Percentiles rank a stretch among this genome's conserved stretches.
These are phyloP conservation scores for Murraya koenigii DNA, from an alignment of 345 rosid genomes.

Conservation along the genomic window DNA sequence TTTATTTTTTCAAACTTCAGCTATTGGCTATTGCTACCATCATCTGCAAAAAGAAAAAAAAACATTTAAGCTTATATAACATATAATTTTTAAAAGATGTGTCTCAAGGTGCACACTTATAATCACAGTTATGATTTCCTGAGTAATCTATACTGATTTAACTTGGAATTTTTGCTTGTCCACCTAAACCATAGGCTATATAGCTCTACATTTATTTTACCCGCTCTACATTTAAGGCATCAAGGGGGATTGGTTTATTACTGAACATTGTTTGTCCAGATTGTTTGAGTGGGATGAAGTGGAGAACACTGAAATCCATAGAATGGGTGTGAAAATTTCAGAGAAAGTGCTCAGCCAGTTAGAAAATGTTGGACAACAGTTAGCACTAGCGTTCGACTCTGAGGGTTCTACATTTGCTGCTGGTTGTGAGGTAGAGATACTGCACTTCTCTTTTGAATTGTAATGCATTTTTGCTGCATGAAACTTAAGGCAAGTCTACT, in stretches of 20 bases:
- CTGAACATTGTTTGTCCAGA: slow-evolving; percentile 38
- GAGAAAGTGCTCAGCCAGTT: slow-evolving; percentile 54
- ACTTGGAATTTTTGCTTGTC: neutral
- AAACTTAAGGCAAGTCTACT: neutral
- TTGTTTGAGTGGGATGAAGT: slow-evolving; percentile 64
- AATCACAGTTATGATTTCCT: neutral
- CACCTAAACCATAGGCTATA: neutral
- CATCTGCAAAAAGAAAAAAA: neutral
- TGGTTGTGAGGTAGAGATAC: slow-evolving; percentile 77
- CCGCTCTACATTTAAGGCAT: neutral
- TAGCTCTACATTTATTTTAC: neutral
- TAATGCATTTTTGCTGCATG: slow-evolving; percentile 4
- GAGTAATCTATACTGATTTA: neutral
- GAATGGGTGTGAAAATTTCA: slow-evolving; percentile 45
- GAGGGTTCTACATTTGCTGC: slow-evolving; percentile 69
- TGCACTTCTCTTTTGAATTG: neutral
- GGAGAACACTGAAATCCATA: slow-evolving; percentile 34
- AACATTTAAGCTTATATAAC: neutral
- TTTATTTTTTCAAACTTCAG: neutral
- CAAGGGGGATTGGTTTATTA: neutral
- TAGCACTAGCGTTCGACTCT: slow-evolving; percentile 62
- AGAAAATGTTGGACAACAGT: slow-evolving; percentile 66
- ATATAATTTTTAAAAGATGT: neutral
- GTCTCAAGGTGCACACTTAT: neutral
- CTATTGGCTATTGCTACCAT: neutral